phyloP scores from a whole-genome alignment of 805 yeast genomes.

The Danielia oregonensis region DNA sequence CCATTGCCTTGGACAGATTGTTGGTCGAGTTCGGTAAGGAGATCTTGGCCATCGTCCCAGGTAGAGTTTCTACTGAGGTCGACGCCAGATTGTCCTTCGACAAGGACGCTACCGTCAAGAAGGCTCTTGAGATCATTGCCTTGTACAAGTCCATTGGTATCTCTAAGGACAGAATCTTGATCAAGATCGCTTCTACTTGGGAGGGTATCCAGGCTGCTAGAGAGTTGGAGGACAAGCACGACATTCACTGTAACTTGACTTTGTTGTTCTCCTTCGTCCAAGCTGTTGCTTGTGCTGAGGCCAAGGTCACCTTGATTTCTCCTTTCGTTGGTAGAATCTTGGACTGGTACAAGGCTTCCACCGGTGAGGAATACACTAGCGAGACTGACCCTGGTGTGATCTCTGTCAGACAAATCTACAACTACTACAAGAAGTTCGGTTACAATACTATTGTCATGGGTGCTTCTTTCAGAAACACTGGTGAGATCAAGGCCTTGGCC shows the following conservation, averaged over 20 bases:
- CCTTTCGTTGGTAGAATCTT: constrained; percentile 99
- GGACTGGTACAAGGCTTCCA: constrained; percentile 95
- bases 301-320: constrained; percentile 89
- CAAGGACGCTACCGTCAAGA: constrained; percentile 88
- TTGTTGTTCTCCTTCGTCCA: constrained; percentile 91
- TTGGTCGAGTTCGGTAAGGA: constrained; percentile 95
- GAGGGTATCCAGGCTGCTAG: constrained; percentile 99
- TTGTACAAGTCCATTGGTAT: constrained; percentile 86
- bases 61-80: constrained; percentile 98
- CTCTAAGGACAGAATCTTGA: constrained; percentile 82
- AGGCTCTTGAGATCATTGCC: constrained; percentile 87
- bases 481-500: constrained; percentile 93
- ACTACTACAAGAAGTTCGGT: constrained; percentile 96
- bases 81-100: constrained; percentile 97
- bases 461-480: constrained; percentile 97
- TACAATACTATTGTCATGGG: constrained; percentile 99
- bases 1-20: constrained; percentile 82
- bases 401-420: constrained; percentile 84
- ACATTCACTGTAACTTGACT: constrained; percentile 92
- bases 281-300: constrained; percentile 99
- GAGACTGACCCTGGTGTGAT: constrained; percentile 94
- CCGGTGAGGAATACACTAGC: constrained; percentile 77
- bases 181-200: constrained; percentile 97
- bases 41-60: constrained; percentile 93
- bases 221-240: constrained; percentile 87